Evolutionary conservation across 768 basidiomycete species (phyloP).

Genomic region (Auriculariales sp.): DNA sequence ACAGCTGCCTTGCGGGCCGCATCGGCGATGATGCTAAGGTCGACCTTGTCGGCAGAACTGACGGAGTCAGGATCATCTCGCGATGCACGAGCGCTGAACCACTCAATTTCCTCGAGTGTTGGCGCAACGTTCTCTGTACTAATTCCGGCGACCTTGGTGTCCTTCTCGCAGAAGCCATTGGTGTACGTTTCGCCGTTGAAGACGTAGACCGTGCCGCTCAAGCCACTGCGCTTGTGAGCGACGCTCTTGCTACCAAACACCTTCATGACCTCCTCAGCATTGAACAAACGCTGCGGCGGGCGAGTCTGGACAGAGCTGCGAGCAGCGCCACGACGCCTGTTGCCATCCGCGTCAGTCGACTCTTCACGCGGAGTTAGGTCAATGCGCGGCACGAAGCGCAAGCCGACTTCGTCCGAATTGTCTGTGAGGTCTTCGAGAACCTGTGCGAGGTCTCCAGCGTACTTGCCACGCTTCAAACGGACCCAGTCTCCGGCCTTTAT

Average conservation of each 20-base stretch:
- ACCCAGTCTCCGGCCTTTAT: constrained; percentile 87
- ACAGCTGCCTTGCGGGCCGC: constrained; percentile 85
- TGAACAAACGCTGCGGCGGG: constrained; percentile 86
- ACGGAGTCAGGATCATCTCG: constrained; percentile 30
- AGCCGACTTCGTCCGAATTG: constrained; percentile 81
- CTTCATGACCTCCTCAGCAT: constrained; percentile 80
- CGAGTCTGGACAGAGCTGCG: constrained; percentile 42
- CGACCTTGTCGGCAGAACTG: constrained; percentile 54
- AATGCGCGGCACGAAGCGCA: constrained; percentile 95
- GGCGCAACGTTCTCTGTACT: constrained; percentile 84
- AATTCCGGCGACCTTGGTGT: constrained; percentile 69
- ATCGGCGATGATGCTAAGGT: constrained; percentile 84
- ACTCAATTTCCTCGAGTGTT: constrained; percentile 90
- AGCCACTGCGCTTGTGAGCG: constrained; percentile 39
- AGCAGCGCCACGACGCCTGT: constrained; percentile 70
- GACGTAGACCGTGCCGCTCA: constrained; percentile 42
- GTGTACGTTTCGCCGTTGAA: constrained; percentile 91
- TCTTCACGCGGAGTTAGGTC: constrained; percentile 88
- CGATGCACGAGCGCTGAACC: constrained; percentile 57
- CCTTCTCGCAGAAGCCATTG: constrained; percentile 93
- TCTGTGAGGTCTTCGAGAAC: constrained; percentile 90
- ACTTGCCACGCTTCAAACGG: constrained; percentile 84
- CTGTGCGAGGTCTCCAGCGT: constrained; percentile 88
- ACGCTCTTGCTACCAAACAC: constrained; percentile 72
- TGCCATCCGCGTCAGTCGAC: constrained; percentile 26